Conservation (phyloP, 768 basidiomycete genomes). For the Mycena vitilis region DNA sequence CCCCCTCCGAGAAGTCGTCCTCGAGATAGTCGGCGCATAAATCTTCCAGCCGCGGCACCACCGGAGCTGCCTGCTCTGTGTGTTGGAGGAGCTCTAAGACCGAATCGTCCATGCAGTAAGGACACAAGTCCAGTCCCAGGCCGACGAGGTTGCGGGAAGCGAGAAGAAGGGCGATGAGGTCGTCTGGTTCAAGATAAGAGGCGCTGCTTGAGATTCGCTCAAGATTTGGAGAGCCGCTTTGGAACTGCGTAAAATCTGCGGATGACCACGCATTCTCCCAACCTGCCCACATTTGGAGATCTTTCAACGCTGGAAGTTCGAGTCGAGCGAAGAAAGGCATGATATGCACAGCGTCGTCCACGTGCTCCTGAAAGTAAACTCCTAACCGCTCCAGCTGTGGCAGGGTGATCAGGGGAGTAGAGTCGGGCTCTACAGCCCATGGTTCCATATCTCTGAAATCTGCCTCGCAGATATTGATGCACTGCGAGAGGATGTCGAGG, state of each 20-base stretch:
- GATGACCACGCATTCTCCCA: neutral
- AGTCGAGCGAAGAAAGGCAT: constrained; percentile 19
- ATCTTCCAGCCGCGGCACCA: neutral
- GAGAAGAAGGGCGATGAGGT: neutral
- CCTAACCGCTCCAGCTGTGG: neutral
- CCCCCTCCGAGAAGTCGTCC: neutral
- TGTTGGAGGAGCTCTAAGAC: constrained; percentile 2
- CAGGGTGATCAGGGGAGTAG: neutral
- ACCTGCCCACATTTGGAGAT: neutral
- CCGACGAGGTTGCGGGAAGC: neutral
- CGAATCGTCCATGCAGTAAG: neutral
- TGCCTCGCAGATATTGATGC: neutral
- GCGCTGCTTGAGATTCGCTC: neutral
- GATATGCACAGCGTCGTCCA: neutral
- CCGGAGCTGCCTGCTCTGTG: neutral
- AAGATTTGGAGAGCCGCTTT: constrained; percentile 5
- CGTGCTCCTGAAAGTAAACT: neutral
- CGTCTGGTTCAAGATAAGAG: neutral
- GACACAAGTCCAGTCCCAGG: neutral
- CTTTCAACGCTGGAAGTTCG: constrained; percentile 11
- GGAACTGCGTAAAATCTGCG: constrained; percentile 13
- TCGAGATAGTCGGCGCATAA: neutral
- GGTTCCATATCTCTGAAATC: neutral
- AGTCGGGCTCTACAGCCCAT: neutral
- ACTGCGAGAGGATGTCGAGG: constrained; percentile 15